Conservation (phyloP, 2,329 filamentous ascomycete species). For the Pseudogymnoascus sp. region DNA sequence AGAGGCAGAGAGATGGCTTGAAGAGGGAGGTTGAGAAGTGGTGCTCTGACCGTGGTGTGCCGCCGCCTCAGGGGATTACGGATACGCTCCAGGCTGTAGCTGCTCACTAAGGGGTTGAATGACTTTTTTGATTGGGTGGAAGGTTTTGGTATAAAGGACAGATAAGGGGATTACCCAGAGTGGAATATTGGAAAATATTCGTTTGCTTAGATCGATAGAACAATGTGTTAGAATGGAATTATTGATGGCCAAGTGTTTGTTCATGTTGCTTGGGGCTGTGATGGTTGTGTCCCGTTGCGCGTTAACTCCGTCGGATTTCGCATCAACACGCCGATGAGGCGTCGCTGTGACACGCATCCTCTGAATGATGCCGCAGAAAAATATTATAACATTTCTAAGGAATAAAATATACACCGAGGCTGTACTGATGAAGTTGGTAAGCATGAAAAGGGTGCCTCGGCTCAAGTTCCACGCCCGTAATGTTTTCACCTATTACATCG, state of each 20-base stretch:
- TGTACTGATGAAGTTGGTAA: neutral
- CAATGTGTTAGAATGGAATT: neutral
- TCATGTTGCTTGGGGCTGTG: neutral
- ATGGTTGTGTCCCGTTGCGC: neutral
- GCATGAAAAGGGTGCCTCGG: neutral
- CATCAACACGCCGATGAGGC: neutral
- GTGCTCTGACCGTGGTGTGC: conserved; percentile 43
- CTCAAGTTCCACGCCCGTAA: neutral
- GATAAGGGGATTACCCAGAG: neutral
- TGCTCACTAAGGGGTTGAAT: neutral
- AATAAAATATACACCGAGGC: neutral
- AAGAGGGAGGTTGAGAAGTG: conserved; percentile 69
- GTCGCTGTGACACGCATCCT: neutral
- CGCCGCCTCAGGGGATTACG: neutral
- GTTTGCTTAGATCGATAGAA: neutral
- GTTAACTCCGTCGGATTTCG: neutral
- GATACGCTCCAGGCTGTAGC: neutral
- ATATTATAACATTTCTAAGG: neutral
- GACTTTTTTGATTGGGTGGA: neutral
- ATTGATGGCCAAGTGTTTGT: neutral
- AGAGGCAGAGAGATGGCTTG: conserved; percentile 55
- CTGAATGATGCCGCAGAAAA: neutral
- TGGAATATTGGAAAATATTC: neutral
- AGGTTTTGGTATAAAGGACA: neutral
- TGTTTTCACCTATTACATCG: neutral